Evolutionary conservation across 2,329 filamentous ascomycete species (phyloP), one percentile per base, ranked within the genome.

Genomic region (Arthrinium phaeospermum): DNA sequence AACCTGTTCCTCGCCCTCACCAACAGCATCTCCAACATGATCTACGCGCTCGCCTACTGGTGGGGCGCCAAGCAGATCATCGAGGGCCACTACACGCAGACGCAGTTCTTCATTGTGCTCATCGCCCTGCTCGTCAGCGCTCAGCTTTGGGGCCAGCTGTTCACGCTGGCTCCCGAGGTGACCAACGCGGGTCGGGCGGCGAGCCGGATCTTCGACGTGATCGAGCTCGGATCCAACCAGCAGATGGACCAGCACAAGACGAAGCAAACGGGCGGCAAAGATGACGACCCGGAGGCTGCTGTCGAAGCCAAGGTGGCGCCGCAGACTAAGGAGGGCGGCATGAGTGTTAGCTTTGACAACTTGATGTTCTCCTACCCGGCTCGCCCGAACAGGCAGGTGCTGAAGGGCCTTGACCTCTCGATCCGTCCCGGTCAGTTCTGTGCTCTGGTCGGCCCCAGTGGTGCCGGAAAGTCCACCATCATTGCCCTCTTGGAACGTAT

Each of bases 21-120:
- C 22, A 89, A 90, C 78, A 88, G 86, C 74, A 83, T 88, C 13
- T 88, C 90, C 27, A 92, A 92, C 77, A 86, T 93, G 69, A 89
- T 94, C 37, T 93, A 94, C 77, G 91, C 92, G 0, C 88, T 95
- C 71, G 91, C 92, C 0, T 95, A 94, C 81, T 95, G 92, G 92
- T 95, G 93, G 92, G 93, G 93, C 4, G 88, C 92, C 0, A 91
- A 89, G 76, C 89, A 91, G 74, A 93, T 95, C 73, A 87, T 91
- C 70, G 85, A 87, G 57, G 92, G 92, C 5, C 83, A 89, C 71
- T 92, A 92, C 75, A 85, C 83, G 3, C 88, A 88, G 61, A 89
- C 91, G 45, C 88, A 92, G n/a, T 95, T 94, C 82, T 91, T 95
- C 80, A 92, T 93, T 76, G 91, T 95, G 10, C 85, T 94, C 4